phyloP scores from a whole-genome alignment of 805 yeast species.

The Myxozyma neotropica region DNA sequence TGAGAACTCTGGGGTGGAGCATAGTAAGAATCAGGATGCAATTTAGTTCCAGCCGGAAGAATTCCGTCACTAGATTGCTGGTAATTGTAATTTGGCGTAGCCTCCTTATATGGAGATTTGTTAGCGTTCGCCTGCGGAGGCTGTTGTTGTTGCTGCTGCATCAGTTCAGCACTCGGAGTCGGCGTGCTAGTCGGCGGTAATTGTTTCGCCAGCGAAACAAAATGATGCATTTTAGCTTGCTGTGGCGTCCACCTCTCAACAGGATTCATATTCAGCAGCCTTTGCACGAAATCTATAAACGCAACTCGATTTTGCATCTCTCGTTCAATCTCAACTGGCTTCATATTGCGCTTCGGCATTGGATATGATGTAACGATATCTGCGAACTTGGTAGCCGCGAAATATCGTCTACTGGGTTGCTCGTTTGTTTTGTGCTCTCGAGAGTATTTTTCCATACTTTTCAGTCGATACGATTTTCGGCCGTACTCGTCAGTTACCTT shows the following conservation, averaged over 20 bases:
- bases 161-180: background rate
- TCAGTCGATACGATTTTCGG: constrained; percentile 47
- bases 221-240: constrained; percentile 90
- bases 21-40: constrained; percentile 1
- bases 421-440: constrained; percentile 52
- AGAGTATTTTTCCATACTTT: constrained; percentile 57
- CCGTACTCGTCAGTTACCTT: constrained; percentile 47
- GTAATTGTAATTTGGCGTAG: background rate
- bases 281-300: constrained; percentile 74
- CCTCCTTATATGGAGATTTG: background rate
- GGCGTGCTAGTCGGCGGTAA: background rate
- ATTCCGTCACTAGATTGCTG: background rate
- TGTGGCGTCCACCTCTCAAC: constrained; percentile 96
- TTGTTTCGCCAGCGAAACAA: constrained; percentile 50
- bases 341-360: constrained; percentile 43
- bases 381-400: constrained; percentile 61
- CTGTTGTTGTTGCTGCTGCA: constrained; percentile 17
- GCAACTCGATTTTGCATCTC: constrained; percentile 74
- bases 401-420: constrained; percentile 82
- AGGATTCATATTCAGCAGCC: constrained; percentile 82
- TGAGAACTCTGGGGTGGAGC: constrained; percentile 11
- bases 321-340: constrained; percentile 51
- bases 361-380: constrained; percentile 80
- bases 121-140: background rate
- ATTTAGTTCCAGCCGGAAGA: constrained; percentile 4